Evolutionary conservation across 805 yeast species (phyloP).

Genomic region (Wickerhamiella hasegawae): DNA sequence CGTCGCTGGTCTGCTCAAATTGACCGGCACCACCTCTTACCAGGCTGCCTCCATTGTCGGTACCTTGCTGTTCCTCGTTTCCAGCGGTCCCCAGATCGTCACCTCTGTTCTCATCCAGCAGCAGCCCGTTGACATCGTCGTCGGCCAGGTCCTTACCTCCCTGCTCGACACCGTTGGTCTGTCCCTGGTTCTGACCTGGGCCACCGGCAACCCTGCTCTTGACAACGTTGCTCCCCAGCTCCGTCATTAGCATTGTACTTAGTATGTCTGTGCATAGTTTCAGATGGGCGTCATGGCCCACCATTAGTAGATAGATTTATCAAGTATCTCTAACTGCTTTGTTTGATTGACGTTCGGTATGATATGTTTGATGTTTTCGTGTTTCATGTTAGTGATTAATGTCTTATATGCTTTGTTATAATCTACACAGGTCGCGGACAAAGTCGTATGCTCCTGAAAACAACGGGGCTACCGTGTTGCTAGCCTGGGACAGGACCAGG

Average conservation of each 20-base stretch:
- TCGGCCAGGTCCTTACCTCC: conserved; percentile 19
- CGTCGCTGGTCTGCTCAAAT: conserved; percentile 24
- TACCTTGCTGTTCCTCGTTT: conserved; percentile 23
- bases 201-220: conserved; percentile 7
- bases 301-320: too few species aligned
- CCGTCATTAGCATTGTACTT: not conserved
- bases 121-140: conserved; percentile 22
- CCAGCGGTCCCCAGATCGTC: conserved; percentile 23
- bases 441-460: too few species aligned
- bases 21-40: conserved; percentile 23
- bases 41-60: conserved; percentile 27
- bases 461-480: too few species aligned
- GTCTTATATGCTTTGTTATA: too few species aligned
- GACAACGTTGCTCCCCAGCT: conserved; percentile 1
- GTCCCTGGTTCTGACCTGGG: conserved; percentile 24
- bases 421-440: too few species aligned
- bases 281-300: too few species aligned
- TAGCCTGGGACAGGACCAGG: too few species aligned
- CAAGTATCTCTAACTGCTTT: too few species aligned
- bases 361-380: too few species aligned
- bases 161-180: conserved; percentile 28
- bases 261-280: too few species aligned
- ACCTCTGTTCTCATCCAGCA: conserved; percentile 21
- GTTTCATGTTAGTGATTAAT: too few species aligned
- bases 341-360: too few species aligned